phyloP scores from a whole-genome alignment of 805 yeast genomes.

The Candida koratica region DNA sequence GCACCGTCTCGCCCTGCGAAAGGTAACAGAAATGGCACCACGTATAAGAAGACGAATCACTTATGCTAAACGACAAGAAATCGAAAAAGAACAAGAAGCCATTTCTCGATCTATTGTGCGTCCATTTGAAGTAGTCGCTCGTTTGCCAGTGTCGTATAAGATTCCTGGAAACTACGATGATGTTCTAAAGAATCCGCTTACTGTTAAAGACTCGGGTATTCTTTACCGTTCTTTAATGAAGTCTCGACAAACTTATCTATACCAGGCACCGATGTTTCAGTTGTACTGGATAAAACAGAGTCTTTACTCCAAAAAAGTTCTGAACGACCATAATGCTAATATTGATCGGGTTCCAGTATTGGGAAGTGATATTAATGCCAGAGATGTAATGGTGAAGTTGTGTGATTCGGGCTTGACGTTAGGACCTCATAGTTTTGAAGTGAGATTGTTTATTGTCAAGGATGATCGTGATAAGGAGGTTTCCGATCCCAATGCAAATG shows the following conservation, averaged over 20 bases:
- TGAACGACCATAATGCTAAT: conserved; percentile 15
- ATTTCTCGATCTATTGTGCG: conserved; percentile 38
- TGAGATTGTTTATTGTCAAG: conserved; percentile 75
- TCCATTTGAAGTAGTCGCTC: conserved; percentile 65
- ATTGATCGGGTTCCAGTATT: conserved; percentile 31
- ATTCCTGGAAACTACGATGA: conserved; percentile 51
- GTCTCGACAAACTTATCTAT: conserved; percentile 57
- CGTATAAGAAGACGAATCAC: conserved; percentile 45
- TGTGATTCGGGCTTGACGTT: conserved; percentile 68
- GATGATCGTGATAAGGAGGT: conserved; percentile 54
- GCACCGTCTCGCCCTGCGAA: neutral
- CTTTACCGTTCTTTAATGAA: conserved; percentile 65
- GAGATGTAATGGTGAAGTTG: conserved; percentile 86
- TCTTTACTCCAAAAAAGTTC: conserved; percentile 43
- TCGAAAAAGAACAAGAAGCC: conserved; percentile 38
- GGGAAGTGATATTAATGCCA: conserved; percentile 46
- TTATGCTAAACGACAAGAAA: conserved; percentile 37
- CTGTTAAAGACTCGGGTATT: conserved; percentile 69
- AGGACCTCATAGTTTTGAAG: conserved; percentile 82
- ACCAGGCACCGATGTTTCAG: conserved; percentile 68
- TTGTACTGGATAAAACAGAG: conserved; percentile 77
- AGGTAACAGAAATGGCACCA: conserved; percentile 21
- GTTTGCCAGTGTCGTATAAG: conserved; percentile 62
- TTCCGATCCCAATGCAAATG: neutral
- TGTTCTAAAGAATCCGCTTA: conserved; percentile 59